Conservation (phyloP, 176 grass and related monocot genomes). For the Oropetium thomaeum region DNA sequence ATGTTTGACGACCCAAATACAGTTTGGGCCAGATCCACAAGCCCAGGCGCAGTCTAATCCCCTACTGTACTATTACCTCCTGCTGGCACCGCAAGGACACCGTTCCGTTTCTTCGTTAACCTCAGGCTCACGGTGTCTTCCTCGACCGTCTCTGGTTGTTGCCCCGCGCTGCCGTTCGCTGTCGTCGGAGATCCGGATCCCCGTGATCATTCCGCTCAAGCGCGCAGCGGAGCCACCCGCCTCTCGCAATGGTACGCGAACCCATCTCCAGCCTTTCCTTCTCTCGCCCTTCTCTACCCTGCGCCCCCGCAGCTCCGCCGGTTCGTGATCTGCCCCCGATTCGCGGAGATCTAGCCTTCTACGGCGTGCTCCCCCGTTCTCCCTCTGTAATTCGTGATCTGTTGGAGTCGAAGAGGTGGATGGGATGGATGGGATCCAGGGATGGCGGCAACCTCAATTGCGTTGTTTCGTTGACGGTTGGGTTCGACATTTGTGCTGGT, state of each 20-base stretch:
- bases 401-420: neutral
- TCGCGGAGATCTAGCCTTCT: neutral
- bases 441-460: neutral
- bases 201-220: neutral
- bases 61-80: neutral
- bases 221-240: neutral
- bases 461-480: neutral
- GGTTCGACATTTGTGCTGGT: neutral
- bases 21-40: neutral
- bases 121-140: neutral
- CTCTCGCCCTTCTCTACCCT: neutral
- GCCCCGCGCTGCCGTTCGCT: neutral
- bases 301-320: neutral
- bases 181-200: conserved; percentile 17
- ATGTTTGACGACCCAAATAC: neutral
- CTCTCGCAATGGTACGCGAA: conserved; percentile 29
- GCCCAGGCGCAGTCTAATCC: neutral
- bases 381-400: too few species aligned
- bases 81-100: neutral
- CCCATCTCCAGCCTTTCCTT: neutral
- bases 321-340: conserved; percentile 21
- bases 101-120: neutral
- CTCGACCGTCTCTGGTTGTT: neutral
- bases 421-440: conserved; percentile 1
- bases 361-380: neutral